Conservation (phyloP, 768 basidiomycete species). For the Lactarius trivialis region DNA sequence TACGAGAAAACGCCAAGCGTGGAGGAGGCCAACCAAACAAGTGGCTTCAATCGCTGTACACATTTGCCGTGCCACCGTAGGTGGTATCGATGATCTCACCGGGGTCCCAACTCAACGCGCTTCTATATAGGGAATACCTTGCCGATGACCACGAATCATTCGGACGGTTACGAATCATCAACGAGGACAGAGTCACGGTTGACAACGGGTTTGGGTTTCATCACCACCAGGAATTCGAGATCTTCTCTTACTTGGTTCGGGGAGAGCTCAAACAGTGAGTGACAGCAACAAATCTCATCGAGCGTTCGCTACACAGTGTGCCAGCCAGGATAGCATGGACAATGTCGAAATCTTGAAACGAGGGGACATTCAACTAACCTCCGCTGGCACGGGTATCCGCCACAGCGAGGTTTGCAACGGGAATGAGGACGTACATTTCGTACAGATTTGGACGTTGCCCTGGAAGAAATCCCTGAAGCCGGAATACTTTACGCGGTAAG, state of each 20-base stretch:
- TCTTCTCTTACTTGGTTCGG: conserved; percentile 79
- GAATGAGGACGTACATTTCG: conserved; percentile 44
- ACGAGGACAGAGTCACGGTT: conserved; percentile 82
- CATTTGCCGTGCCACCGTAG: conserved; percentile 68
- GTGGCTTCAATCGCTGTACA: conserved; percentile 57
- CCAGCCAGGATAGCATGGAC: conserved; percentile 84
- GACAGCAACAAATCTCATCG: background rate
- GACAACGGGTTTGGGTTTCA: conserved; percentile 81
- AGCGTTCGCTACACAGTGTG: background rate
- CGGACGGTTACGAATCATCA: conserved; percentile 80
- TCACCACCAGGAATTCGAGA: conserved; percentile 80
- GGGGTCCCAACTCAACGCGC: background rate
- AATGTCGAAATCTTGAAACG: conserved; percentile 85
- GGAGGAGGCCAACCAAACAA: conserved; percentile 29
- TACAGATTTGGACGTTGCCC: conserved; percentile 67
- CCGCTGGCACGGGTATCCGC: conserved; percentile 84
- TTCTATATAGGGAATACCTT: conserved; percentile 40
- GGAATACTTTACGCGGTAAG: conserved; percentile 75
- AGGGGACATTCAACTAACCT: conserved; percentile 88
- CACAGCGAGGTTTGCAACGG: conserved; percentile 68
- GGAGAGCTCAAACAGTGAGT: conserved; percentile 79
- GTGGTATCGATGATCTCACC: background rate
- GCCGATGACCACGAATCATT: conserved; percentile 52
- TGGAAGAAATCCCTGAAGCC: conserved; percentile 47
- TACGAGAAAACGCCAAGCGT: conserved; percentile 16